phyloP scores from a whole-genome alignment of 2,329 filamentous ascomycete species.

The Colletotrichum graminicola region DNA sequence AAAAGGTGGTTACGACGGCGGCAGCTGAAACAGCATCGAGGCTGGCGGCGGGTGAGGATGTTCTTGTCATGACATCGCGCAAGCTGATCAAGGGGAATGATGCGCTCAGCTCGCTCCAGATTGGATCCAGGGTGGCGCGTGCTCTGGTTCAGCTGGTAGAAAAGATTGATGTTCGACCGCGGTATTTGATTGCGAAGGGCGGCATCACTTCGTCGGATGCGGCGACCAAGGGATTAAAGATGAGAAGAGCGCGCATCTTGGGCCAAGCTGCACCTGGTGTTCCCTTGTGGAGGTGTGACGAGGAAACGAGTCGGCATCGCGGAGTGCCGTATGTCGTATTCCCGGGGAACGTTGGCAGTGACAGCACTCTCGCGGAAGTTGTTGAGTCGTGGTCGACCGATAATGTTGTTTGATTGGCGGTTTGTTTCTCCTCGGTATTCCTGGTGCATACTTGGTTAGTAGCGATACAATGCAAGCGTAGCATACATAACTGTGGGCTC shows the following conservation, averaged over 20 bases:
- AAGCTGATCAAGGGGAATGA: constrained; percentile 59
- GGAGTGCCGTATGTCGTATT: constrained; percentile 70
- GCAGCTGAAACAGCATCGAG: constrained; percentile 42
- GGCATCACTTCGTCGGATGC: constrained; percentile 71
- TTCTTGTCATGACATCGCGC: constrained; percentile 70
- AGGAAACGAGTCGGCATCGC: constrained; percentile 62
- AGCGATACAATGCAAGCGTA: constrained; percentile 23
- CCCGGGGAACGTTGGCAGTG: constrained; percentile 68
- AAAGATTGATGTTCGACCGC: constrained; percentile 59
- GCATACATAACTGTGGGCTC: constrained; percentile 2
- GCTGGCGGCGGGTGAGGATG: constrained; percentile 61
- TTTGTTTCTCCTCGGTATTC: neutral
- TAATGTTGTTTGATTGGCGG: constrained; percentile 16
- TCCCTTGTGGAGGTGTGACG: constrained; percentile 70
- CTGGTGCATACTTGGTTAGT: neutral
- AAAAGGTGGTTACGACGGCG: constrained; percentile 27
- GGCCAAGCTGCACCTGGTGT: constrained; percentile 70
- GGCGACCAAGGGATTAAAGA: constrained; percentile 66
- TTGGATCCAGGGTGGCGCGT: constrained; percentile 64
- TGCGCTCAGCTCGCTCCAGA: constrained; percentile 64
- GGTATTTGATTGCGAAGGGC: constrained; percentile 71
- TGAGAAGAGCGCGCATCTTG: constrained; percentile 66
- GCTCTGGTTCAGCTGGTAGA: constrained; percentile 64
- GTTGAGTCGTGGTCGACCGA: constrained; percentile 48
- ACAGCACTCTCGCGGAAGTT: constrained; percentile 59